Percentiles rank a stretch among this genome's conserved stretches.
Evolutionary conservation across 1,139 yeast species (phyloP).

Genomic region (Protomyces inundatus): DNA sequence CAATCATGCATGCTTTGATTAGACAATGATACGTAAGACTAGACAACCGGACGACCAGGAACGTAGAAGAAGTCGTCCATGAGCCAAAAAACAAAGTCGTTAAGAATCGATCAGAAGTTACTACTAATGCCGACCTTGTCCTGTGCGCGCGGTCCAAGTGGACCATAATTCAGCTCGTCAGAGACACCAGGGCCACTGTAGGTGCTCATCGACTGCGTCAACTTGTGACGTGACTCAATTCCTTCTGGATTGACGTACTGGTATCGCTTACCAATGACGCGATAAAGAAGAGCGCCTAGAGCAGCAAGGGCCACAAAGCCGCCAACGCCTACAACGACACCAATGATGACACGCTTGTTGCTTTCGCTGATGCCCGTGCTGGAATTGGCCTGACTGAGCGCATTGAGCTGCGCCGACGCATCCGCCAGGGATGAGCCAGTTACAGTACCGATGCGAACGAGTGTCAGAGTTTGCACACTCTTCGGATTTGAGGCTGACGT

Average conservation of each 20-base stretch:
- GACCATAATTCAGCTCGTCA: neutral
- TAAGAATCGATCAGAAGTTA: neutral
- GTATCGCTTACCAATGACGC: slow-evolving; percentile 7
- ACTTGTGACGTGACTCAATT: neutral
- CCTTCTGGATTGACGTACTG: neutral
- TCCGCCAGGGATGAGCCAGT: slow-evolving; percentile 15
- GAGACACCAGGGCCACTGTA: neutral
- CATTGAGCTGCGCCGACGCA: slow-evolving; percentile 19
- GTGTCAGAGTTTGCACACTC: neutral
- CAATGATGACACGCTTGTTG: slow-evolving; percentile 17
- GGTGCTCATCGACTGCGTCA: neutral
- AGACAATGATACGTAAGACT: too few species aligned
- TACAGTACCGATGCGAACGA: slow-evolving; percentile 10
- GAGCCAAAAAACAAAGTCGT: neutral
- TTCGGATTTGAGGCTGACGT: neutral
- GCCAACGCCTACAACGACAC: slow-evolving; percentile 19
- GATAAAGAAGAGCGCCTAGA: slow-evolving; percentile 2
- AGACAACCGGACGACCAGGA: too few species aligned
- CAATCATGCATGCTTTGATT: too few species aligned
- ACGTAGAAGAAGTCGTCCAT: too few species aligned
- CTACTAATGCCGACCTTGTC: neutral
- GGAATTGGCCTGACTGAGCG: slow-evolving; percentile 11
- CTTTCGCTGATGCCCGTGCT: slow-evolving; percentile 7
- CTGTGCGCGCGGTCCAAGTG: neutral
- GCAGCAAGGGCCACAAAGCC: slow-evolving; percentile 16